Evolutionary conservation across 345 rosid genomes (phyloP).

Genomic region (Melaleuca quinquenervia): DNA sequence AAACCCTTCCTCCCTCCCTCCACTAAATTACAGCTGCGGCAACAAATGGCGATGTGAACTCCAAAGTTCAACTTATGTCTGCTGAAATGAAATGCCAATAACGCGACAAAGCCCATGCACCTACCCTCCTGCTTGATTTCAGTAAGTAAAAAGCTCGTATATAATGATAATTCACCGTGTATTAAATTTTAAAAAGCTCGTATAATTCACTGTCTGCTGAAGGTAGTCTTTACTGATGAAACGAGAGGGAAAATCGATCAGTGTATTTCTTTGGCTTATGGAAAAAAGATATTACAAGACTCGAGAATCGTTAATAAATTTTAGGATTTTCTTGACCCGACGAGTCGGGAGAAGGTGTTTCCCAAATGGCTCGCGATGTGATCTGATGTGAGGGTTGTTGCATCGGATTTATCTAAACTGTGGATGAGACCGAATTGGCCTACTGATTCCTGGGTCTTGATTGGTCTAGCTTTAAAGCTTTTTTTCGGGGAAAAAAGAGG

Average conservation of each 20-base stretch:
- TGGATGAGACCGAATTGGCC: accelerated
- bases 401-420: accelerated
- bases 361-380: not conserved
- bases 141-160: not conserved
- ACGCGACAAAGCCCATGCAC: not conserved
- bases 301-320: not conserved
- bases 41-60: not conserved
- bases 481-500: not conserved
- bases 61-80: not conserved
- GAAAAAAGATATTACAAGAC: not conserved
- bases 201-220: no score
- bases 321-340: not conserved
- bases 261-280: not conserved
- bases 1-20: not conserved
- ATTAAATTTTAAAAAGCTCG: no score
- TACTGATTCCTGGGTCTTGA: not conserved
- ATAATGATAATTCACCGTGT: not conserved
- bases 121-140: not conserved
- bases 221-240: not conserved
- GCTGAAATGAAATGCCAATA: not conserved
- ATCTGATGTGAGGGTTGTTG: not conserved
- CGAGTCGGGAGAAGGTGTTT: no score
- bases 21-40: not conserved
- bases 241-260: not conserved
- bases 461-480: not conserved